Conservation (phyloP, 805 yeast species). For the Candida awuae region DNA sequence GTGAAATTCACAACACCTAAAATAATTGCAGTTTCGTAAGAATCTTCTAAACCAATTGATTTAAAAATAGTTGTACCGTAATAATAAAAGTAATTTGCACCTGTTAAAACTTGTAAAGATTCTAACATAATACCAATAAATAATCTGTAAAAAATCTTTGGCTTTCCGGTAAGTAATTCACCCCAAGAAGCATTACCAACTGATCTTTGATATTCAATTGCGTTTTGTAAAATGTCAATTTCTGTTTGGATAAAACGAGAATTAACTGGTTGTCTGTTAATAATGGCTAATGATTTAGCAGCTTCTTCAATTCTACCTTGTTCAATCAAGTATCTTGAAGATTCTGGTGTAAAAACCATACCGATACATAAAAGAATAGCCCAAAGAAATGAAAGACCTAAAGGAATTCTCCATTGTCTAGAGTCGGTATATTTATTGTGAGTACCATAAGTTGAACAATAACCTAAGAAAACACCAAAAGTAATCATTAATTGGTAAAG, state of each 20-base stretch:
- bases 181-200: conserved; percentile 63
- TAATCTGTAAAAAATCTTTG: conserved; percentile 50
- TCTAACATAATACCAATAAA: conserved; percentile 52
- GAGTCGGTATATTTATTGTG: conserved; percentile 40
- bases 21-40: conserved; percentile 53
- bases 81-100: conserved; percentile 59
- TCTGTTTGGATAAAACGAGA: conserved; percentile 49
- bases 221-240: conserved; percentile 46
- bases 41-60: conserved; percentile 48
- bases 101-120: conserved; percentile 55
- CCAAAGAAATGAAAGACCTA: conserved; percentile 45
- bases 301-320: conserved; percentile 46
- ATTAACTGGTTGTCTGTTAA: conserved; percentile 48
- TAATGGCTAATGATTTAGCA: conserved; percentile 42
- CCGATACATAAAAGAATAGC: conserved; percentile 41
- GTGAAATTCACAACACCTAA: conserved; percentile 50
- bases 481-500: conserved; percentile 66
- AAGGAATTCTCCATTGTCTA: conserved; percentile 62
- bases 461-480: conserved; percentile 63
- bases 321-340: conserved; percentile 57
- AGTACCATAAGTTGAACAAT: conserved; percentile 60
- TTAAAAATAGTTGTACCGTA: conserved; percentile 57
- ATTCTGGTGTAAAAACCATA: conserved; percentile 58
- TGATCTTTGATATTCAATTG: conserved; percentile 49
- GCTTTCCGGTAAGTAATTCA: conserved; percentile 55